phyloP scores from a whole-genome alignment of 345 rosid species.

The Melastoma malabathricum region DNA sequence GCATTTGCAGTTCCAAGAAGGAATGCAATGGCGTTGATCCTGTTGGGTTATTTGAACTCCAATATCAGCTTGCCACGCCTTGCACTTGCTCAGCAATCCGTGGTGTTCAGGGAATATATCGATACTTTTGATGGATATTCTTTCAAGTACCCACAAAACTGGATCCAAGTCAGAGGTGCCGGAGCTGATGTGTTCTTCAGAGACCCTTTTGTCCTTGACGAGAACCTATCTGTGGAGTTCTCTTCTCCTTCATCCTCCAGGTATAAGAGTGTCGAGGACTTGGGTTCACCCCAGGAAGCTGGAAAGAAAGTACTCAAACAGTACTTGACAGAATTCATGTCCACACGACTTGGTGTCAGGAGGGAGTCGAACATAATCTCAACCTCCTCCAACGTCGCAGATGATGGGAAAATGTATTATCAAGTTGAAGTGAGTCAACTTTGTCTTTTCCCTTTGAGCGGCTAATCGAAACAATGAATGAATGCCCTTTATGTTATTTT shows the following conservation, averaged over 20 bases:
- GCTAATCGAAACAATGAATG: not conserved
- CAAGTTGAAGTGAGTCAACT: slow-evolving; percentile 60
- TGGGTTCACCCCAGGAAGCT: slow-evolving; percentile 80
- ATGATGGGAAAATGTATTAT: slow-evolving; percentile 82
- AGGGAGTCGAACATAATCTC: slow-evolving; percentile 54
- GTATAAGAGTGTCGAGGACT: slow-evolving; percentile 62
- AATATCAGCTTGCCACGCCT: slow-evolving; percentile 11
- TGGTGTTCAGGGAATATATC: slow-evolving; percentile 59
- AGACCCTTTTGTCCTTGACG: slow-evolving; percentile 78
- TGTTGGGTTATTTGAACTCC: slow-evolving; percentile 43
- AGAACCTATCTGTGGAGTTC: slow-evolving; percentile 72
- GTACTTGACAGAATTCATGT: slow-evolving; percentile 94
- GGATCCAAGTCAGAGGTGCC: slow-evolving; percentile 87
- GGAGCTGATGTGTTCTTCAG: slow-evolving; percentile 95
- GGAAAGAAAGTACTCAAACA: slow-evolving; percentile 68
- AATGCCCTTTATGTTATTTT: not conserved
- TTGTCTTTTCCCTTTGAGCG: not conserved
- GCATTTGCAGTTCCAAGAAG: slow-evolving; percentile 81
- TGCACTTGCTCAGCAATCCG: slow-evolving; percentile 34
- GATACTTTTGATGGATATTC: slow-evolving; percentile 91
- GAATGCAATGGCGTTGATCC: slow-evolving; percentile 37
- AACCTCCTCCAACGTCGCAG: slow-evolving; percentile 73
- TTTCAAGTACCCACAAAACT: slow-evolving; percentile 68
- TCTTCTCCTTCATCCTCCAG: slow-evolving; percentile 92
- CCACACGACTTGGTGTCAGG: slow-evolving; percentile 81